phyloP scores from a whole-genome alignment of 148 eudicot species.

The Heliamphora exappendiculata region DNA sequence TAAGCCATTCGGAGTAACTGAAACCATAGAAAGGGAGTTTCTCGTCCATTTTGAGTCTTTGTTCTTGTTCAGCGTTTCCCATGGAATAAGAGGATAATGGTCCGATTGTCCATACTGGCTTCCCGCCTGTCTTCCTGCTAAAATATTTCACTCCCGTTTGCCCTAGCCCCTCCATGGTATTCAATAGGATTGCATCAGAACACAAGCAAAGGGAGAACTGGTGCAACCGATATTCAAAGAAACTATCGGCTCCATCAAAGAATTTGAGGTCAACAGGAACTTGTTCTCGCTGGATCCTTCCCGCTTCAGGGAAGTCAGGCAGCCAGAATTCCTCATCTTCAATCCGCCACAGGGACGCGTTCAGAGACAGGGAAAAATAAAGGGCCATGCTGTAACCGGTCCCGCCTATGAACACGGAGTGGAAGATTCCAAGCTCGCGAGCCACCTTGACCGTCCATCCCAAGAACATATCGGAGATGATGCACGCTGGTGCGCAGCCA shows the following conservation, averaged over 20 bases:
- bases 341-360: not conserved
- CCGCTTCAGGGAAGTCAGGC: slow-evolving; percentile 11
- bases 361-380: slow-evolving; percentile 5
- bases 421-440: slow-evolving; percentile 3
- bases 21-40: not conserved
- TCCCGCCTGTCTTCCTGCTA: slow-evolving; percentile 2
- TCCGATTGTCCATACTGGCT: not conserved
- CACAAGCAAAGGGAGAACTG: slow-evolving; percentile 1
- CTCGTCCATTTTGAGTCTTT: not conserved
- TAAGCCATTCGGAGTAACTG: slow-evolving; percentile 6
- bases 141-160: slow-evolving; percentile 7
- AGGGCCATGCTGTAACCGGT: slow-evolving; percentile 6
- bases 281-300: not conserved
- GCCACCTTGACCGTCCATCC: slow-evolving; percentile 14
- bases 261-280: not conserved
- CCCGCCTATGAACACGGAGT: not conserved
- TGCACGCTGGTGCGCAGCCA: not conserved
- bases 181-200: slow-evolving; percentile 8
- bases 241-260: not conserved
- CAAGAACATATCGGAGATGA: slow-evolving; percentile 11
- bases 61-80: not conserved
- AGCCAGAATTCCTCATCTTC: slow-evolving; percentile 1
- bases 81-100: not conserved
- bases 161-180: slow-evolving; percentile 3
- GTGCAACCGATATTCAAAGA: not conserved